phyloP scores from a whole-genome alignment of 257 asterid species.

The Solanum arcanum region DNA sequence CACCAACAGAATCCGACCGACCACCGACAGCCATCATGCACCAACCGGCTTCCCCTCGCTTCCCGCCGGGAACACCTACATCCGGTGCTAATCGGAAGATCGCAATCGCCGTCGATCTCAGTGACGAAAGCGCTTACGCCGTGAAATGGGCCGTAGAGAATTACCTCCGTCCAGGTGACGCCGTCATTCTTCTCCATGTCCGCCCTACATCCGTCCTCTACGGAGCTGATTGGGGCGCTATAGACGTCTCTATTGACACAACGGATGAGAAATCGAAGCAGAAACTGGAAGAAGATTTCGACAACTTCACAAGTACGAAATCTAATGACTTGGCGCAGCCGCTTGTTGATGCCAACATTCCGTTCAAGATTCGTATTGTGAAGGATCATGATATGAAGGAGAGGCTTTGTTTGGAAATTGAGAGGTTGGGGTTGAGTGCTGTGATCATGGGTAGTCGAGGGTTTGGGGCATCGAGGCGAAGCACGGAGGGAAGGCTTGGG shows the following conservation, averaged over 20 bases:
- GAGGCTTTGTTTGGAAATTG: conserved; percentile 77
- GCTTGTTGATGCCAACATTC: conserved; percentile 43
- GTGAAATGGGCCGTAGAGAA: conserved; percentile 70
- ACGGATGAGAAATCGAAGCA: conserved; percentile 51
- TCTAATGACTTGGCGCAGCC: conserved; percentile 61
- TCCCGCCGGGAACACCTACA: conserved; percentile 42
- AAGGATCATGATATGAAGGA: conserved; percentile 84
- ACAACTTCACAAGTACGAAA: conserved; percentile 44
- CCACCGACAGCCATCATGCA: conserved; percentile 41
- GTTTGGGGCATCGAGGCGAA: conserved; percentile 51
- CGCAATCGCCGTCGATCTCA: conserved; percentile 72
- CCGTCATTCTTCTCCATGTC: conserved; percentile 61
- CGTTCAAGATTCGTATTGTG: conserved; percentile 62
- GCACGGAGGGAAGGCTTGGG: conserved; percentile 61
- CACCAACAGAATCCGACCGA: conserved; percentile 23
- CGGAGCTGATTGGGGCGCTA: conserved; percentile 68
- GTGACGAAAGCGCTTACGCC: conserved; percentile 69
- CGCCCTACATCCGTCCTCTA: conserved; percentile 37
- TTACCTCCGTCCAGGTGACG: conserved; percentile 66
- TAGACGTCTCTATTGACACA: conserved; percentile 23
- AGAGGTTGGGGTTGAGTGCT: conserved; percentile 67
- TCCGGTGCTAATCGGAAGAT: conserved; percentile 45
- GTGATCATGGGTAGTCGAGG: conserved; percentile 82
- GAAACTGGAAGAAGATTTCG: conserved; percentile 57
- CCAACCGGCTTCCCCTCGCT: conserved; percentile 64